Evolutionary conservation across 176 grass and related monocot genomes (phyloP).

Genomic region (Rhynchospora tenuis): DNA sequence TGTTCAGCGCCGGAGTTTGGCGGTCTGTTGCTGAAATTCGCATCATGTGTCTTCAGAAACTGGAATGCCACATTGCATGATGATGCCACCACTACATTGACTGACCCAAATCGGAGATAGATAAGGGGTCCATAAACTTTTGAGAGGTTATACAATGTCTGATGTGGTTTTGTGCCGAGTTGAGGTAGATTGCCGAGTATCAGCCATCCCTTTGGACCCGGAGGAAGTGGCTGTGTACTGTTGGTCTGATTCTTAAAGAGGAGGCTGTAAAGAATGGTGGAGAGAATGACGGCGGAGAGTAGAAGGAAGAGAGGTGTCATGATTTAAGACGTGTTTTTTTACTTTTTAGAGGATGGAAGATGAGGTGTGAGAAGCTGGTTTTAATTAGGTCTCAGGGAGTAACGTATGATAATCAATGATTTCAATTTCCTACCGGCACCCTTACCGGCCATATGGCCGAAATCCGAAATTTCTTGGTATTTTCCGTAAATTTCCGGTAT

Average conservation of each 20-base stretch:
- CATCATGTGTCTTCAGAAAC: slow-evolving; percentile 55
- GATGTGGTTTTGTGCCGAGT: slow-evolving; percentile 60
- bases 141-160: slow-evolving; percentile 38
- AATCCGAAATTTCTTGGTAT: too few species aligned
- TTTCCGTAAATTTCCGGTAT: too few species aligned
- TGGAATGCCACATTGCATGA: slow-evolving; percentile 34
- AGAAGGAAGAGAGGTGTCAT: slow-evolving; percentile 23
- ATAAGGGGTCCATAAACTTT: too few species aligned
- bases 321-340: background rate
- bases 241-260: slow-evolving; percentile 16
- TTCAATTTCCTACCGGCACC: too few species aligned
- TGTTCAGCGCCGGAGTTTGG: slow-evolving; percentile 64
- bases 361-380: background rate
- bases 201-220: slow-evolving; percentile 59
- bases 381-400: background rate
- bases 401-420: too few species aligned
- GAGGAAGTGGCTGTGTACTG: slow-evolving; percentile 31
- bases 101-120: slow-evolving; percentile 56
- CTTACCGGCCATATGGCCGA: too few species aligned
- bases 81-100: slow-evolving; percentile 48
- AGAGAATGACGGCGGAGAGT: slow-evolving; percentile 9
- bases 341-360: background rate
- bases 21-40: slow-evolving; percentile 55
- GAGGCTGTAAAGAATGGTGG: slow-evolving; percentile 12
- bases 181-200: slow-evolving; percentile 70